A percentile compares a stretch with the other conserved stretches of the same genome.
phyloP scores from a whole-genome alignment of 2,329 filamentous ascomycete species.

The Onygena corvina region DNA sequence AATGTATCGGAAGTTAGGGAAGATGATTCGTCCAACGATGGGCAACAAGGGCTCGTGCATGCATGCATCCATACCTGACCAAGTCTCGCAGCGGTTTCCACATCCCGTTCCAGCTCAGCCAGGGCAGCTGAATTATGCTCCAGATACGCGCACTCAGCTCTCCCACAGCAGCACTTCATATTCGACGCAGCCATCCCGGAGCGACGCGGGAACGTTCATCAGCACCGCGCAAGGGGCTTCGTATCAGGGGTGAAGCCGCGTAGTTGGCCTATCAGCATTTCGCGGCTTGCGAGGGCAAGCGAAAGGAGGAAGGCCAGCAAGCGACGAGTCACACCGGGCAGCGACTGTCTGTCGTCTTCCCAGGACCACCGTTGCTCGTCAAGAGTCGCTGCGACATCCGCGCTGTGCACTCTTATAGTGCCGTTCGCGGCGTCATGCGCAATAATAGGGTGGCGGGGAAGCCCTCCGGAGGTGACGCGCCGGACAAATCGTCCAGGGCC shows the following conservation, averaged over 20 bases:
- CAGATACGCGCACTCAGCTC: conserved; percentile 63
- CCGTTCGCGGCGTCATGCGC: neutral
- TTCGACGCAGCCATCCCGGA: conserved; percentile 9
- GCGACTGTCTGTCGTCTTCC: neutral
- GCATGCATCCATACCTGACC: conserved; percentile 66
- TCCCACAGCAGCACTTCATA: conserved; percentile 70
- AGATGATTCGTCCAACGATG: conserved; percentile 5
- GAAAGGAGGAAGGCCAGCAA: neutral
- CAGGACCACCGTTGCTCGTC: neutral
- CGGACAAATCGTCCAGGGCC: neutral
- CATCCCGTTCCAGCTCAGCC: conserved; percentile 73
- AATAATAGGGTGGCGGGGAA: conserved; percentile 3
- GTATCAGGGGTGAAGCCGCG: conserved; percentile 1
- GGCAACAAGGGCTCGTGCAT: neutral
- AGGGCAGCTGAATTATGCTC: conserved; percentile 68
- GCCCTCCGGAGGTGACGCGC: neutral
- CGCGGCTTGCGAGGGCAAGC: neutral
- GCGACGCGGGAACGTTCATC: conserved; percentile 2
- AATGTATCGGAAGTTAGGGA: conserved; percentile 8
- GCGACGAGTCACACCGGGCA: neutral
- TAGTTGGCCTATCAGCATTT: neutral
- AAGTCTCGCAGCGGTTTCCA: conserved; percentile 71
- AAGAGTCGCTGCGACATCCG: neutral
- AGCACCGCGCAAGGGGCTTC: neutral
- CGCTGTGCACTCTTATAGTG: neutral